Evolutionary conservation across 768 basidiomycete species (phyloP).

Genomic region (Auriscalpium vulgare): DNA sequence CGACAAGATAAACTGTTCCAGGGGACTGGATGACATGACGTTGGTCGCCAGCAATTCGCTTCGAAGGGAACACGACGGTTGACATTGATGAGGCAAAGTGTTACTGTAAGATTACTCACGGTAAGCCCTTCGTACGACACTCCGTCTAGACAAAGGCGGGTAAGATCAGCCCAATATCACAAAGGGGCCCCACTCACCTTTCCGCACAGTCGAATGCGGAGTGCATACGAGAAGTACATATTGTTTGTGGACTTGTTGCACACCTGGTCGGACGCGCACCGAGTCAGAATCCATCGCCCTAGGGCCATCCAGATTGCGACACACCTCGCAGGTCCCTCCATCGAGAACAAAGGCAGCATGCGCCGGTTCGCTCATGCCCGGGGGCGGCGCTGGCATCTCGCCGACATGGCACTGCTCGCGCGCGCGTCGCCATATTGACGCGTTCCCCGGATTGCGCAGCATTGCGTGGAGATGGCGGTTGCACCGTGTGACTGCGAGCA

Average conservation of each 20-base stretch:
- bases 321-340: constrained; percentile 46
- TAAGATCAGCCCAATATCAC: no score
- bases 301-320: constrained; percentile 7
- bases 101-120: neutral
- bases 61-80: no score
- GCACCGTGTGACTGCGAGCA: constrained; percentile 52
- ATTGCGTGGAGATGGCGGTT: constrained; percentile 46
- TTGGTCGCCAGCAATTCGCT: no score
- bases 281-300: neutral
- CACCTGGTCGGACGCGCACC: neutral
- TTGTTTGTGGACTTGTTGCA: constrained; percentile 31
- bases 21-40: no score
- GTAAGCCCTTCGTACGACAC: neutral
- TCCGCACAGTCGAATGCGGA: constrained; percentile 4
- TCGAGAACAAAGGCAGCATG: constrained; percentile 64
- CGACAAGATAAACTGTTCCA: no score
- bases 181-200: neutral
- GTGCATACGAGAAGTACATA: constrained; percentile 9
- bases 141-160: neutral
- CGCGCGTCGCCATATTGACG: constrained; percentile 53
- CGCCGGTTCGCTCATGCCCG: constrained; percentile 42
- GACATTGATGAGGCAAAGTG: no score
- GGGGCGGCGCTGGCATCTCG: constrained; percentile 35
- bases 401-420: constrained; percentile 29
- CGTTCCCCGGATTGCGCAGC: constrained; percentile 36